phyloP scores from a whole-genome alignment of 106 monocot species.

The Posidonia australis region DNA sequence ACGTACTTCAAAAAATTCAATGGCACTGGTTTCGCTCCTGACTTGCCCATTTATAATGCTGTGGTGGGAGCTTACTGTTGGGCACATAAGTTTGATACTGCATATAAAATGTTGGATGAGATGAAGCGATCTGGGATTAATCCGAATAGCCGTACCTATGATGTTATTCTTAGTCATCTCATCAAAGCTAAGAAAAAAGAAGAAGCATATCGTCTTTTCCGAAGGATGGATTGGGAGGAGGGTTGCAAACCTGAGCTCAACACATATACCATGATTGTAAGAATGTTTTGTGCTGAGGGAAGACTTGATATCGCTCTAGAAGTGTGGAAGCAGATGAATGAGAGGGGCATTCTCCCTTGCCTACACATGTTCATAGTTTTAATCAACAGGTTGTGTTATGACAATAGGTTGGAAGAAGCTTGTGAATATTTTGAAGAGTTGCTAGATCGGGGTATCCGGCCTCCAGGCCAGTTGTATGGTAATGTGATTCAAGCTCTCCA shows the following conservation, averaged over 20 bases:
- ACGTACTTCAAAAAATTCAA: constrained; percentile 55
- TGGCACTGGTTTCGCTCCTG: constrained; percentile 36
- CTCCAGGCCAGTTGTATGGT: constrained; percentile 57
- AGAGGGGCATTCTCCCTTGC: constrained; percentile 61
- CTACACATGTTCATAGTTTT: constrained; percentile 87
- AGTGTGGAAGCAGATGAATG: constrained; percentile 73
- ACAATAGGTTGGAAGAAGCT: constrained; percentile 72
- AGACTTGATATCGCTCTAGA: constrained; percentile 66
- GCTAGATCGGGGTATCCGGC: constrained; percentile 73
- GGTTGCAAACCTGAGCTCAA: constrained; percentile 66
- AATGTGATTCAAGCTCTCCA: constrained; percentile 58
- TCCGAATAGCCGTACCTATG: constrained; percentile 69
- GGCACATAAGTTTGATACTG: constrained; percentile 41
- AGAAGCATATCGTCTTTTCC: constrained; percentile 57
- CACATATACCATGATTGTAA: constrained; percentile 76
- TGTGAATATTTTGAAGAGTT: constrained; percentile 72
- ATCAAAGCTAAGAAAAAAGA: constrained; percentile 36
- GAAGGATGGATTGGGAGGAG: constrained; percentile 26
- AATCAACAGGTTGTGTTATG: constrained; percentile 53
- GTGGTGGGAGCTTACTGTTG: constrained; percentile 73
- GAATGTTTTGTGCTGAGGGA: constrained; percentile 54
- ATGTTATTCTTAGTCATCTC: constrained; percentile 73
- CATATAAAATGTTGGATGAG: constrained; percentile 53
- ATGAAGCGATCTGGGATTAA: constrained; percentile 47
- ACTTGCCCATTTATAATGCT: constrained; percentile 78